These are phyloP conservation scores for Candida easanensis DNA, from an alignment of 805 yeast species.

Conservation along the genomic window DNA sequence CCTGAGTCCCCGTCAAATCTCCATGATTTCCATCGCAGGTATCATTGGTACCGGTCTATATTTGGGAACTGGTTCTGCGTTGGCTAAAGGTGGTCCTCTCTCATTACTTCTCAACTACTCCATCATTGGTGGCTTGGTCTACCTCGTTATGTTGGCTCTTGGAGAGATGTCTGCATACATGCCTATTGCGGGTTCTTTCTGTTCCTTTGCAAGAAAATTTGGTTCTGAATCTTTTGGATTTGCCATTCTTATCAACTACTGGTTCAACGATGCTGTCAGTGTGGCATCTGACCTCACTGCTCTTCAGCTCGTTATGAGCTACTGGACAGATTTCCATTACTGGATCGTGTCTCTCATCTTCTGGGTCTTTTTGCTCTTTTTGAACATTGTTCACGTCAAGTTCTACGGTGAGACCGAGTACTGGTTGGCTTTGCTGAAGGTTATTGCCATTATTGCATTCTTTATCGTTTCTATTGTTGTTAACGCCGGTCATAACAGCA, in stretches of 20 bases:
- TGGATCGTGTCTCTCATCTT: slow-evolving; percentile 57
- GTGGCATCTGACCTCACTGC: slow-evolving; percentile 58
- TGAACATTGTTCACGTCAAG: slow-evolving; percentile 49
- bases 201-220: slow-evolving; percentile 49
- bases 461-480: slow-evolving; percentile 51
- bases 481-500: slow-evolving; percentile 41
- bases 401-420: slow-evolving; percentile 63
- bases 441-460: slow-evolving; percentile 56
- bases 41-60: slow-evolving; percentile 74
- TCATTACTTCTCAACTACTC: slow-evolving; percentile 23
- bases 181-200: slow-evolving; percentile 58
- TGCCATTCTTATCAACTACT: slow-evolving; percentile 34
- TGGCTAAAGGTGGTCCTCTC: slow-evolving; percentile 43
- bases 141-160: slow-evolving; percentile 55
- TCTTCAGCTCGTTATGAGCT: slow-evolving; percentile 52
- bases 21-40: slow-evolving; percentile 80
- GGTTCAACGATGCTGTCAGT: slow-evolving; percentile 39
- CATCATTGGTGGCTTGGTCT: slow-evolving; percentile 53
- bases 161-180: slow-evolving; percentile 59
- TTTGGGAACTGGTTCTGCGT: slow-evolving; percentile 51
- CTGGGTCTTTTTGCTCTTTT: slow-evolving; percentile 42
- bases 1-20: slow-evolving; percentile 47
- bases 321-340: slow-evolving; percentile 46
- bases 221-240: slow-evolving; percentile 50
- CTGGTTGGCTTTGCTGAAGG: slow-evolving; percentile 63